These are phyloP conservation scores for Globisporangium spinosum DNA, from an alignment of 352 stramenopile species.

Conservation along the genomic window DNA sequence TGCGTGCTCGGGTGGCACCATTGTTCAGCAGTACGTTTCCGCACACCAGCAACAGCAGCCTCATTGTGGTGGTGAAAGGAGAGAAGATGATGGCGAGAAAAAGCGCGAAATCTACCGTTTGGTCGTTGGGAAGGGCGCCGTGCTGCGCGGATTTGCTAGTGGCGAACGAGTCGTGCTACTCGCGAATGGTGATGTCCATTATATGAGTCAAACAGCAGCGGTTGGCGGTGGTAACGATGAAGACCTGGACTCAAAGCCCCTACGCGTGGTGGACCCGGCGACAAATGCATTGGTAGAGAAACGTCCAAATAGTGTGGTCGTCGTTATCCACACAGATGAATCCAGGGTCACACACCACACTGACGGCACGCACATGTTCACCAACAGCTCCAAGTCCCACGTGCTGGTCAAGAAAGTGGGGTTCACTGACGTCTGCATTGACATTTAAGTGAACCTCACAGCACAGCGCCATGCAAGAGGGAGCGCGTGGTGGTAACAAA, in stretches of 20 bases:
- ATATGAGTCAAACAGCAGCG: background rate
- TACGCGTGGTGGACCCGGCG: constrained; percentile 57
- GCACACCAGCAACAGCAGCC: background rate
- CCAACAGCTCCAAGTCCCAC: constrained; percentile 41
- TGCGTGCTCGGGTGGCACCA: constrained; percentile 54
- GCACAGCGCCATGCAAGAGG: constrained; percentile 48
- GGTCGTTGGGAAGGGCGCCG: constrained; percentile 50
- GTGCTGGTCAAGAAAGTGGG: constrained; percentile 50
- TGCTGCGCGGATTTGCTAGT: constrained; percentile 43
- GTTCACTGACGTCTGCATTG: constrained; percentile 63
- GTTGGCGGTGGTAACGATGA: background rate
- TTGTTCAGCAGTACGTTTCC: constrained; percentile 35
- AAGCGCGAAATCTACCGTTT: constrained; percentile 38
- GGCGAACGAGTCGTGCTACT: constrained; percentile 39
- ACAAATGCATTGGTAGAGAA: constrained; percentile 63
- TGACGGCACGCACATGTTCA: constrained; percentile 62
- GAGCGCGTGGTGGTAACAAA: constrained; percentile 68
- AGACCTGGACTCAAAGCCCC: constrained; percentile 8
- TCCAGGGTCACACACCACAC: constrained; percentile 55
- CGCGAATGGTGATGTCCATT: constrained; percentile 43
- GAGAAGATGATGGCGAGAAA: background rate
- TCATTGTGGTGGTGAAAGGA: background rate
- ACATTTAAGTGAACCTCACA: constrained; percentile 61
- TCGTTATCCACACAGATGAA: constrained; percentile 63
- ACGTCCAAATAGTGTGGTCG: constrained; percentile 41